Evolutionary conservation across 805 yeast species (phyloP), one percentile per base, ranked within the genome.

Genomic region (Wickerhamiella brachini): DNA sequence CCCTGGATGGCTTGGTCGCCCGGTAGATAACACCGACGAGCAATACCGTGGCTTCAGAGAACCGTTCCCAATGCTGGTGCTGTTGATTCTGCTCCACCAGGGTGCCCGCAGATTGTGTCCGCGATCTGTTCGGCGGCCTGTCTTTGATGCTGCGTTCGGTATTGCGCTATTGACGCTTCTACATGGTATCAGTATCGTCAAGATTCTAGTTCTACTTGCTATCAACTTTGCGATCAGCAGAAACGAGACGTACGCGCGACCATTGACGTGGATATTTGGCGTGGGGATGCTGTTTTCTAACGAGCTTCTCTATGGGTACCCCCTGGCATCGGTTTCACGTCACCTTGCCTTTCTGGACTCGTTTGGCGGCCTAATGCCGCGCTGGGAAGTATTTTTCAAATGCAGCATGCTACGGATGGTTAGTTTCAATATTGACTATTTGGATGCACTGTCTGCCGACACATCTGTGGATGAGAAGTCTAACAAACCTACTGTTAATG

Each of bases 301-400:
- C 62, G 95, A 85, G 59, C 70, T 68, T 49, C 79, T 72, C 54
- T 72, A 88, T 49, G 71, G 75, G 20, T 72, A 74, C 53, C 75
- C 75, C 21, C 73, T 76, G 46, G 81, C 77, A 0, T 58, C 62
- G 9, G 45, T 79, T 6, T 60, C 62, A 49, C 61, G 72, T 0
- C 54, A 58, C 1, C 64, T 85, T n/a, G 63, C 71, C 0, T 67
- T 75, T 38, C 65, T 85, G 58, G 95, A 87, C 60, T 58, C 76
- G 0, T 82, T 76, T 58, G 74, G 75, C 47, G 97, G 97, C 0
- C 74, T 89, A 13, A 81, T 93, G 54, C 73, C 79, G 17, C 75
- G 97, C 59, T 93, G 99, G 99, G 97, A 93, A 63, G 97, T 93
- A 3, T 86, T 85, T 59, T 93, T 80, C 73, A 93, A 93, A 67